phyloP scores from a whole-genome alignment of 176 grass and related monocot genomes.

The Carex littledalei region DNA sequence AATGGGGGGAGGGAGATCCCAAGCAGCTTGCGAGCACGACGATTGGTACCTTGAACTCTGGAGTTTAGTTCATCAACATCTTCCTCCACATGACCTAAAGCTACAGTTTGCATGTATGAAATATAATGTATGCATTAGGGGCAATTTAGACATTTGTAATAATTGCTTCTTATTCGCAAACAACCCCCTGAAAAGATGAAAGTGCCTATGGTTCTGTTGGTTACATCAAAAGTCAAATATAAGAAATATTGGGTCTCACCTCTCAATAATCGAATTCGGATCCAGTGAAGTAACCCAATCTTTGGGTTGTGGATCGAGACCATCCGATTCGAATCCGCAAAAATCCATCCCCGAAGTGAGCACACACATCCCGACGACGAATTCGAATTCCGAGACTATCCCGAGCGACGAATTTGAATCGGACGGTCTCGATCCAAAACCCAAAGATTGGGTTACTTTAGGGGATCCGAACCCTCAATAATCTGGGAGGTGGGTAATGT shows the following conservation, averaged over 20 bases:
- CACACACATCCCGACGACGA: too few species aligned
- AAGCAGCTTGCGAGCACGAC: conserved; percentile 44
- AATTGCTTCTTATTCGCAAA: background rate
- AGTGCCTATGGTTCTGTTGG: background rate
- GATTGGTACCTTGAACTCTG: conserved; percentile 59
- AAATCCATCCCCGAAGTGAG: too few species aligned
- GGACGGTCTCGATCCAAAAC: too few species aligned
- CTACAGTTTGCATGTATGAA: conserved; percentile 51
- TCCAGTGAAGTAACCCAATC: too few species aligned
- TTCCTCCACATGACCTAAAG: conserved; percentile 43
- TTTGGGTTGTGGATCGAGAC: too few species aligned
- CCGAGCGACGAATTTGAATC: too few species aligned
- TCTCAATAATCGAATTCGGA: background rate
- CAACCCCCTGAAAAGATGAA: background rate
- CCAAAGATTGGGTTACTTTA: too few species aligned
- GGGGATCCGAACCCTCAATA: too few species aligned
- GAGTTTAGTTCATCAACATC: conserved; percentile 56
- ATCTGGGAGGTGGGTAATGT: too few species aligned
- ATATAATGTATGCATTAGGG: background rate
- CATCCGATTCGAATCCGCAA: too few species aligned
- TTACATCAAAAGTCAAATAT: background rate
- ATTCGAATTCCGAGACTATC: too few species aligned
- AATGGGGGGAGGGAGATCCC: conserved; percentile 9
- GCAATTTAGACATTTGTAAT: background rate
- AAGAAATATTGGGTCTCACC: background rate